Evolutionary conservation across 2,329 filamentous ascomycete genomes (phyloP), one percentile per base, ranked within the genome.

Genomic region (Madurella mycetomatis): DNA sequence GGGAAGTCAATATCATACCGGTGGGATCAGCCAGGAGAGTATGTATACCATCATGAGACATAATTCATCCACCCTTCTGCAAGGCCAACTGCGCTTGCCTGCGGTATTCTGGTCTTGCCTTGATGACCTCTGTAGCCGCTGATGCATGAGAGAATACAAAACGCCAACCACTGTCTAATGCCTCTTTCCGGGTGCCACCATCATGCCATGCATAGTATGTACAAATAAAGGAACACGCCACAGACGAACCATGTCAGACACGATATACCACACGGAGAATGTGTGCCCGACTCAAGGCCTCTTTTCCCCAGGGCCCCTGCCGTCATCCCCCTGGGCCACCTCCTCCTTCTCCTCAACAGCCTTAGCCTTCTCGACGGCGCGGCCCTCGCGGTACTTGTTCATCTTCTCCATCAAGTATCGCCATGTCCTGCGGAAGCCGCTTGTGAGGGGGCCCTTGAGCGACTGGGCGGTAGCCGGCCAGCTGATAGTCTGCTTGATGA

Each of bases 401-500:
- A 85, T 75, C 78, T 99, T 99, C 69, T 97, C 94, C 42, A 80
- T 76, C 51, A 95, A 65, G 69, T 99, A 99, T 58, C 85, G 81
- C 75, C 81, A 80, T 5, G 86, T 86, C 64, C 85, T 82, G 7
- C 75, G 67, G 15, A 88, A 68, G 0, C 94, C 95, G 0, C 88
- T 85, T 2, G 91, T 97, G 43, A 96, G 70, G 1, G 88, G 69
- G 1, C 91, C 86, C 73, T 99, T 99, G 58, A 92, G 68, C 51
- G 85, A 94, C 72, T 99, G 92, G 5, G 85, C 85, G 2, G 89
- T 90, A 65, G 90, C 94, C 0, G 94, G 92, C 94, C 94, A 97
- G 53, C 84, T 82, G 64, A 97, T 90, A 0, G 95, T 97, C 67
- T 88, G 87, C 66, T 85, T 87, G 66, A 99, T 92, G 41, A 91